Evolutionary conservation across 129 eudicot genomes (phyloP), one percentile per base, ranked within the genome.

Genomic region (Tagetes patula): DNA sequence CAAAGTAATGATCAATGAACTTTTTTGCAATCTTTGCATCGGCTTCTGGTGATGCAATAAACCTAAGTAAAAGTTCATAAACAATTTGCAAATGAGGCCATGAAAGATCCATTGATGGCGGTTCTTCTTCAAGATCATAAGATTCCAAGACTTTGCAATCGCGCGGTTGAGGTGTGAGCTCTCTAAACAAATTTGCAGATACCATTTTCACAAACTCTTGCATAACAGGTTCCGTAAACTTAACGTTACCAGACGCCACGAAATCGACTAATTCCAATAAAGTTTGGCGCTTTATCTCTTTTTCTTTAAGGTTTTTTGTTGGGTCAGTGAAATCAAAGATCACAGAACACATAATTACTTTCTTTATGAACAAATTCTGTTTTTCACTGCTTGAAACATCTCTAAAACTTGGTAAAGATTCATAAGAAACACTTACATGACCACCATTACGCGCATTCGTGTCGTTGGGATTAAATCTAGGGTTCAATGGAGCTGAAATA

Each of bases 51-150:
- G 96, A 88, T 4, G 96, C 92, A 6, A 92, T 85, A 49, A 89
- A 89, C 76, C 96, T 82, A 14, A 92, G 83, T 43, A 92, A 73
- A 62, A 92, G 82, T 65, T 89, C 98, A 31, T 89, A 92, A 10
- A 92, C 90, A 45, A 89, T 84, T 58, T 92, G 96, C 82, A 92
- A 77, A 76, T 92, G 98, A n/a, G 96, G 80, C 98, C 98, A 92
- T 2, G 96, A 77, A 4, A 91, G 95, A 74, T 92, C 98, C 96
- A 89, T 89, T 11, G 83, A 78, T 5, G 91, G 96, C 55, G 89
- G 96, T 64, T 92, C 98, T 56, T 92, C 98, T 77, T 92, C 98
- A 69, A 87, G 37, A 60, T 89, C 95, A 54, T 85, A 78, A 34
- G 88, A 88, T 41, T 78, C 90, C 75, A 79, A 32, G 58, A 87